Evolutionary conservation across 768 basidiomycete genomes (phyloP).

Genomic region (Punctularia strigosozonata): DNA sequence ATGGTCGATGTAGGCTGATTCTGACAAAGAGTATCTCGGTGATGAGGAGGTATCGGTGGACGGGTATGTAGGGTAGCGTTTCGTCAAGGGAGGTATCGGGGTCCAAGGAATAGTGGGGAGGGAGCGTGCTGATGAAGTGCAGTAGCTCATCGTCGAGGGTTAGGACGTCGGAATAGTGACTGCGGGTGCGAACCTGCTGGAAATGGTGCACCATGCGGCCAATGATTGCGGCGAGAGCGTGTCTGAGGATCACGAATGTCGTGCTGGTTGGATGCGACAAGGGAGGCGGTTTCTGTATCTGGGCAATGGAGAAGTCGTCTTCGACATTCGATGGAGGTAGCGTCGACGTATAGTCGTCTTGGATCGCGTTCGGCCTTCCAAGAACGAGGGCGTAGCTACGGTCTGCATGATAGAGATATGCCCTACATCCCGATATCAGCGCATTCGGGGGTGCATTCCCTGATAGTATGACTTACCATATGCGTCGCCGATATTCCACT

Average conservation of each 20-base stretch:
- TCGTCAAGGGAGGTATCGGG: conserved; percentile 74
- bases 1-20: conserved; percentile 79
- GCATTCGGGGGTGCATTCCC: not conserved
- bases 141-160: conserved; percentile 75
- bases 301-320: conserved; percentile 36
- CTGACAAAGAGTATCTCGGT: conserved; percentile 85
- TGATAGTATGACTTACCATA: conserved; percentile 47
- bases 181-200: conserved; percentile 68
- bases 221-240: conserved; percentile 73
- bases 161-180: conserved; percentile 76
- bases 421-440: conserved; percentile 34
- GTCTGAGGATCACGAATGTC: conserved; percentile 82
- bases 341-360: conserved; percentile 82
- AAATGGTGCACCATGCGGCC: conserved; percentile 90
- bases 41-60: conserved; percentile 80
- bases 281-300: conserved; percentile 35
- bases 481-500: conserved; percentile 80
- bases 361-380: conserved; percentile 82
- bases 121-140: conserved; percentile 63
- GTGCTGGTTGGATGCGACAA: conserved; percentile 66
- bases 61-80: conserved; percentile 49
- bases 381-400: conserved; percentile 86
- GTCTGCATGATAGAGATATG: conserved; percentile 89
- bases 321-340: conserved; percentile 63
- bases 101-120: conserved; percentile 65